A percentile compares a stretch with the other conserved stretches of the same genome.
Evolutionary conservation across 2,329 filamentous ascomycete genomes (phyloP).

Genomic region (Trichoderma cornu-damae): DNA sequence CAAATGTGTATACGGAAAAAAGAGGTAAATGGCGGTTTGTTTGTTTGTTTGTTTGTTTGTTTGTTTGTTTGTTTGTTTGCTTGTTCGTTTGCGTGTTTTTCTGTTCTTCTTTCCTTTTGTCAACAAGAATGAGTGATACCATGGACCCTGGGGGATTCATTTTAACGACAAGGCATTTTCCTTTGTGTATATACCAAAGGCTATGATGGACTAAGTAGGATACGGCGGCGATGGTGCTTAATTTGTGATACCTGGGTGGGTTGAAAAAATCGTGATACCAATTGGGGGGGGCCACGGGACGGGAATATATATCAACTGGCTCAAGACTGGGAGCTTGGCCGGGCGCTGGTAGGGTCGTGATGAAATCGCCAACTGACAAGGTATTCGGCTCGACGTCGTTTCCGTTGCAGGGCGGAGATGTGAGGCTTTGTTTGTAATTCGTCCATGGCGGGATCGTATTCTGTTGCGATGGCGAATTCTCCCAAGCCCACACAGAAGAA

Average conservation of each 20-base stretch:
- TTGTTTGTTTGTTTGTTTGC: too few species aligned
- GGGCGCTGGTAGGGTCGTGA: too few species aligned
- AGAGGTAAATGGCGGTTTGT: not conserved
- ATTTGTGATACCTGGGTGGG: not conserved
- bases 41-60: too few species aligned
- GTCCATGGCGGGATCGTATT: too few species aligned
- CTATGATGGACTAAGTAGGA: not conserved
- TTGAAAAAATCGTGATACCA: not conserved
- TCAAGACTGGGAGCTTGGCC: not conserved
- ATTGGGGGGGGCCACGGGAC: not conserved
- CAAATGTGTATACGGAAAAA: not conserved
- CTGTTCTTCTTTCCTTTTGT: not conserved
- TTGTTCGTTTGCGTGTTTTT: too few species aligned
- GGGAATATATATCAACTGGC: not conserved
- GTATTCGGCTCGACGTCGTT: too few species aligned
- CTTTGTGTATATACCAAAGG: slow-evolving; percentile 13
- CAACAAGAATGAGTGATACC: slow-evolving; percentile 15
- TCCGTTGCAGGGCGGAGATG: too few species aligned
- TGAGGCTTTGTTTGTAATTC: too few species aligned
- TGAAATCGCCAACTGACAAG: too few species aligned
- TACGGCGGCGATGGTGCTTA: not conserved
- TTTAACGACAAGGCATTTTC: slow-evolving; percentile 8
- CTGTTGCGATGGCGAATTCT: too few species aligned
- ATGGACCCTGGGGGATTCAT: not conserved
- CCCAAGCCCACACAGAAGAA: too few species aligned